Conservation (phyloP, 352 stramenopile genomes). For the Lagenidium sp. region DNA sequence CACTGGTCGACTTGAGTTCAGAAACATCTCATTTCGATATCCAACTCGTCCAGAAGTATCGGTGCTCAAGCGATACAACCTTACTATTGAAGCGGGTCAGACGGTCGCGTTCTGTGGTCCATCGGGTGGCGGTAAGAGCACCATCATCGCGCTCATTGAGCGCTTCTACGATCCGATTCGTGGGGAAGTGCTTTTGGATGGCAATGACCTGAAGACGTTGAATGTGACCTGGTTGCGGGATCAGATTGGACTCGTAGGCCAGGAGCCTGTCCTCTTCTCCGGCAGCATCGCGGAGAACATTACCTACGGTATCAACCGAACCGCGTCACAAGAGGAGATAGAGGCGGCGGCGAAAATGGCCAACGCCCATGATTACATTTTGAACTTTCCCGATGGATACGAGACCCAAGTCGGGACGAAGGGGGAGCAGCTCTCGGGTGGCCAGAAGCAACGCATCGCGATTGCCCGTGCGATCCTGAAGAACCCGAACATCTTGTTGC, state of each 20-base stretch:
- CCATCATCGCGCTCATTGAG: conserved; percentile 15
- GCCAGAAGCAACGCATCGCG: conserved; percentile 77
- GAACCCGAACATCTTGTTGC: conserved; percentile 78
- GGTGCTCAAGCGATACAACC: conserved; percentile 76
- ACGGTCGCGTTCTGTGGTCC: conserved; percentile 46
- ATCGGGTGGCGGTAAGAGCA: conserved; percentile 23
- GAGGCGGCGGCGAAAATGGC: conserved; percentile 83
- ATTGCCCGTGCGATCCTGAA: conserved; percentile 90
- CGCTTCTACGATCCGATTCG: conserved; percentile 17
- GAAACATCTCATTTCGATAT: conserved; percentile 66
- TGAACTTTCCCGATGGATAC: conserved; percentile 82
- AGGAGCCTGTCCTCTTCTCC: conserved; percentile 5
- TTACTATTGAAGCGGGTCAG: conserved; percentile 58
- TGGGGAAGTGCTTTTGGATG: conserved; percentile 10
- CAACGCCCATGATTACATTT: conserved; percentile 92
- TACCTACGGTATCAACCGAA: conserved; percentile 32
- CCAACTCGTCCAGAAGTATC: conserved; percentile 40
- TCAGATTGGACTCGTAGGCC: conserved; percentile 17
- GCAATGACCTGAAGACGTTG: conserved; percentile 20
- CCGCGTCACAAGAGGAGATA: conserved; percentile 56
- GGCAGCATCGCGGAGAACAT: conserved; percentile 37
- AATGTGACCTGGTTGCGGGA: conserved; percentile 30
- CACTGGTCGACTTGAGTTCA: conserved; percentile 36
- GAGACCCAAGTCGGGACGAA: conserved; percentile 91
- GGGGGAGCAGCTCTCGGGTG: conserved; percentile 69